Evolutionary conservation across 768 basidiomycete species (phyloP).

Genomic region (Rhodotorula paludigena): DNA sequence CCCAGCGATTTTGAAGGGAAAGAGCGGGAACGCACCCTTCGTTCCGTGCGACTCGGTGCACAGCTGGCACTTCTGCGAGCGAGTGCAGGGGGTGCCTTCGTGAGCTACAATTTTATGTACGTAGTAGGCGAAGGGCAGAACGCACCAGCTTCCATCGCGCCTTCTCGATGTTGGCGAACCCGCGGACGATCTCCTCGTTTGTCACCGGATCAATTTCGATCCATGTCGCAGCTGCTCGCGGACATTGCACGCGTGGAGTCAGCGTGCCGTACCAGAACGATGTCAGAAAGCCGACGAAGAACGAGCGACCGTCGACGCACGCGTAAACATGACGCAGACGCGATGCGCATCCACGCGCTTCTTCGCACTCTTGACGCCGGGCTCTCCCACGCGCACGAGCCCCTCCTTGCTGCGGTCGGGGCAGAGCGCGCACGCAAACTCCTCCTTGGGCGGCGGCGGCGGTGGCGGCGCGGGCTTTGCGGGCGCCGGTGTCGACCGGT

Average conservation of each 20-base stretch:
- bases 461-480: not conserved
- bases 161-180: conserved; percentile 79
- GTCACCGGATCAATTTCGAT: conserved; percentile 59
- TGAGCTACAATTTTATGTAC: not conserved
- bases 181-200: conserved; percentile 58
- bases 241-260: conserved; percentile 51
- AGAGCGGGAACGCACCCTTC: conserved; percentile 38
- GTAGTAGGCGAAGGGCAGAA: conserved; percentile 19
- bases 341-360: conserved; percentile 27
- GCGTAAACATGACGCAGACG: conserved; percentile 36
- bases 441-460: conserved; percentile 6
- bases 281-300: conserved; percentile 50
- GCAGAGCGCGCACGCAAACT: conserved; percentile 40
- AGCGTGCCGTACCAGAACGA: not conserved
- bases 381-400: conserved; percentile 38
- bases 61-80: conserved; percentile 76
- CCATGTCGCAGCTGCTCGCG: conserved; percentile 82
- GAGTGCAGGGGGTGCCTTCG: not conserved
- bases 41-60: conserved; percentile 58
- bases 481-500: not conserved
- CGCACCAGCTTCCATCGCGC: conserved; percentile 88
- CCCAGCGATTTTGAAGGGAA: not conserved
- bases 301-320: conserved; percentile 54
- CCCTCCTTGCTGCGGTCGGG: conserved; percentile 39
- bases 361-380: conserved; percentile 23